A percentile compares a stretch with the other conserved stretches of the same genome.
Evolutionary conservation across 73 alveolate genomes (phyloP).

Genomic region (Symbiodinium natans): DNA sequence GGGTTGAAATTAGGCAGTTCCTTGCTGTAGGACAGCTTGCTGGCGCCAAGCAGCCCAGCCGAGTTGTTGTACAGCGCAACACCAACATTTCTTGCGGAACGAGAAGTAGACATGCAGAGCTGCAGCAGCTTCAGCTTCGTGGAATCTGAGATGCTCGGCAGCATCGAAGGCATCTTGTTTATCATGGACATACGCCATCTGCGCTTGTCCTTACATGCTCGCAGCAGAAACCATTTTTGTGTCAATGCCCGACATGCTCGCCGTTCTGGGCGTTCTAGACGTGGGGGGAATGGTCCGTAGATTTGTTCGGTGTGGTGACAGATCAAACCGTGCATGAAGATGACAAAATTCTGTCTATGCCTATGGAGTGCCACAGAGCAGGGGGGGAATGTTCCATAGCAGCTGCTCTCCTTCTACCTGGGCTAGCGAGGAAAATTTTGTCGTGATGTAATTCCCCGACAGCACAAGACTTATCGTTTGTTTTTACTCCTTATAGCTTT

Average conservation of each 20-base stretch:
- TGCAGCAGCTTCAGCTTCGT: slow-evolving; percentile 63
- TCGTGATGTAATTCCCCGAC: no score
- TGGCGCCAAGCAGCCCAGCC: slow-evolving; percentile 59
- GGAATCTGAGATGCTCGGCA: slow-evolving; percentile 70
- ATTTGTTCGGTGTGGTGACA: no score
- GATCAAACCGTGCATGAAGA: no score
- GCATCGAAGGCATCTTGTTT: slow-evolving; percentile 18
- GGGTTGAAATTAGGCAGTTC: slow-evolving; percentile 5
- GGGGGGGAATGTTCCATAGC: no score
- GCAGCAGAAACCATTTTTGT: background rate
- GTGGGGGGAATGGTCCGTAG: no score
- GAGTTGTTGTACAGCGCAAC: slow-evolving; percentile 55
- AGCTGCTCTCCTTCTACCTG: no score
- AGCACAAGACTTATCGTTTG: no score
- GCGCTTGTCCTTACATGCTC: background rate
- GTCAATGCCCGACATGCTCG: background rate
- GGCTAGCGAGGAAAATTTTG: no score
- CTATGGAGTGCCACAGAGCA: no score
- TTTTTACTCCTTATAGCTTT: no score
- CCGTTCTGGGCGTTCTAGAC: no score
- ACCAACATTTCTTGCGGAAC: slow-evolving; percentile 49
- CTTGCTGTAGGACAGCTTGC: slow-evolving; percentile 21
- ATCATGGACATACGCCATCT: background rate
- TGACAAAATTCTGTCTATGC: no score
- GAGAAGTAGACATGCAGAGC: slow-evolving; percentile 63